Conservation (phyloP, 257 asterid species). For the Plantago elongata region DNA sequence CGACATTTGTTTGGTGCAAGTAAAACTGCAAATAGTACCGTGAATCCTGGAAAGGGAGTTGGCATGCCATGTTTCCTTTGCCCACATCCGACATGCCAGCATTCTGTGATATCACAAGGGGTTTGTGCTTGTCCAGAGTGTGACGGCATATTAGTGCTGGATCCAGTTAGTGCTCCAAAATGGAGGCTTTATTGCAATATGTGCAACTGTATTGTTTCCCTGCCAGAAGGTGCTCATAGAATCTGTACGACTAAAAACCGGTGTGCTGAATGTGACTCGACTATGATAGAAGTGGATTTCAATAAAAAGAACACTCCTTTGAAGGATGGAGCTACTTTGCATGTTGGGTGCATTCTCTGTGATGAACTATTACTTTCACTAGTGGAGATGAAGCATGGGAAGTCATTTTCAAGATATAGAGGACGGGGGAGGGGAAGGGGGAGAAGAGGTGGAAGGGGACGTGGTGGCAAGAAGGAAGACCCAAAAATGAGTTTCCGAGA, state of each 20-base stretch:
- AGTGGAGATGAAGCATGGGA: slow-evolving; percentile 83
- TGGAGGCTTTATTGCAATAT: slow-evolving; percentile 84
- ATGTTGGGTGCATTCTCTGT: slow-evolving; percentile 77
- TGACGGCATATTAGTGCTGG: slow-evolving; percentile 79
- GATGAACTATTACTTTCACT: slow-evolving; percentile 81
- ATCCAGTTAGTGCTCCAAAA: slow-evolving; percentile 81
- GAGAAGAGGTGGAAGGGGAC: slow-evolving; percentile 52
- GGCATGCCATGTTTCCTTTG: slow-evolving; percentile 97
- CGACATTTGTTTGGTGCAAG: slow-evolving; percentile 53
- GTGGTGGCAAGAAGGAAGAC: slow-evolving; percentile 51
- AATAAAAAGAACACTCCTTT: slow-evolving; percentile 86
- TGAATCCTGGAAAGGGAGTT: slow-evolving; percentile 64
- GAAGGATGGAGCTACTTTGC: slow-evolving; percentile 65
- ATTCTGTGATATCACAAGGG: slow-evolving; percentile 79
- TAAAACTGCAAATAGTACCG: slow-evolving; percentile 36
- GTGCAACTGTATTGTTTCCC: slow-evolving; percentile 84
- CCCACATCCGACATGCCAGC: slow-evolving; percentile 86
- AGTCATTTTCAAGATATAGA: slow-evolving; percentile 46
- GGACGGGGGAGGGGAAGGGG: slow-evolving; percentile 75
- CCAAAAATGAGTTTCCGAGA: slow-evolving; percentile 92
- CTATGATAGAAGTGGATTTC: slow-evolving; percentile 81
- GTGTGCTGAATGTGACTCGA: slow-evolving; percentile 80
- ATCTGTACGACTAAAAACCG: slow-evolving; percentile 63
- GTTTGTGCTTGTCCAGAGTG: slow-evolving; percentile 96
- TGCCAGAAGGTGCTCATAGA: slow-evolving; percentile 87